Conservation (phyloP, 257 asterid species). For the Mitragyna speciosa region DNA sequence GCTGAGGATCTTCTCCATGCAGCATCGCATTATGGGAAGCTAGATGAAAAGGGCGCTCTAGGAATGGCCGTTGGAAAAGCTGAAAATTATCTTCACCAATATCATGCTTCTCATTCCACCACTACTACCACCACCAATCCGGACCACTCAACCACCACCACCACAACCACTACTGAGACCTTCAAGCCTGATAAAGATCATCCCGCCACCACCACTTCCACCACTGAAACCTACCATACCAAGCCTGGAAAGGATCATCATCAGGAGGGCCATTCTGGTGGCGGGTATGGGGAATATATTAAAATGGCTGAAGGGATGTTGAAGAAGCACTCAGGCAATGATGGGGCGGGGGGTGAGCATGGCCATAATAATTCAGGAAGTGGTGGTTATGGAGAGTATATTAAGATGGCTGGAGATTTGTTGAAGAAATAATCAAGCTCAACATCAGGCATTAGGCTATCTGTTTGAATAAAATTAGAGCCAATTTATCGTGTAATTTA, state of each 20-base stretch:
- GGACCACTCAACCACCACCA: neutral
- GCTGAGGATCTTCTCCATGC: constrained; percentile 37
- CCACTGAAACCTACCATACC: constrained; percentile 1
- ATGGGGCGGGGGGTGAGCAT: neutral
- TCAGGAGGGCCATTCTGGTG: constrained; percentile 7
- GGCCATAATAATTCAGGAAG: neutral
- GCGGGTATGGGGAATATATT: constrained; percentile 12
- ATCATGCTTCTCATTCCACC: constrained; percentile 17
- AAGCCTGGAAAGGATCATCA: constrained; percentile 10
- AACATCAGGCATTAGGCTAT: neutral
- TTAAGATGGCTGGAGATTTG: constrained; percentile 5
- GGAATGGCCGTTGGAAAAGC: constrained; percentile 35
- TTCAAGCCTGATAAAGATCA: constrained; percentile 22
- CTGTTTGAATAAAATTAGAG: neutral
- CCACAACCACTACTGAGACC: constrained; percentile 13
- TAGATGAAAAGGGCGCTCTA: constrained; percentile 21
- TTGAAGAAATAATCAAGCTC: constrained; percentile 7
- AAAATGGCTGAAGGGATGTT: constrained; percentile 23
- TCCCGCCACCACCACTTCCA: constrained; percentile 8
- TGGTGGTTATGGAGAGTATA: constrained; percentile 4
- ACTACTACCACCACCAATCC: constrained; percentile 7
- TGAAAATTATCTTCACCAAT: constrained; percentile 35
- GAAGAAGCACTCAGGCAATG: constrained; percentile 1
- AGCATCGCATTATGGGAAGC: constrained; percentile 38
- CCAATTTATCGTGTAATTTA: neutral